Percentiles rank a stretch among this genome's conserved stretches.
phyloP scores from a whole-genome alignment of 768 basidiomycete species.

The Cystobasidium ongulense region DNA sequence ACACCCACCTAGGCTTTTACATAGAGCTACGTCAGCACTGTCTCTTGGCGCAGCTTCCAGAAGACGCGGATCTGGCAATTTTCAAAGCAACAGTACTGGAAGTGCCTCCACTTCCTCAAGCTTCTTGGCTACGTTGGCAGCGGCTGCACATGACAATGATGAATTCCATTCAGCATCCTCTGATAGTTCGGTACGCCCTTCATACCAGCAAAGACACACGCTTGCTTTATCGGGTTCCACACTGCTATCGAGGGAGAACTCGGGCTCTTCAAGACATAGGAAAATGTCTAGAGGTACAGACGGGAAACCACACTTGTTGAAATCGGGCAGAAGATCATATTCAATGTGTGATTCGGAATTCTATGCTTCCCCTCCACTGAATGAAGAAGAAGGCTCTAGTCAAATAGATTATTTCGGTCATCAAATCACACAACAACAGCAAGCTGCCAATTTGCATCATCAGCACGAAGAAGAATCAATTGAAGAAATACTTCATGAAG shows the following conservation, averaged over 20 bases:
- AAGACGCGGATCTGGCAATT: conserved; percentile 8
- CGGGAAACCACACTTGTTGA: conserved; percentile 2
- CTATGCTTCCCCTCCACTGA: conserved; percentile 26
- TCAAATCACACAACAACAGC: background rate
- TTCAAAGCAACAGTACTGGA: background rate
- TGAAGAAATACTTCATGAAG: conserved; percentile 5
- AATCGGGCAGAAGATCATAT: conserved; percentile 1
- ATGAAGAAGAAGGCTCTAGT: background rate
- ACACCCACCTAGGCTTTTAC: background rate
- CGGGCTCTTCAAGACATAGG: background rate
- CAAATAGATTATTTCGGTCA: conserved; percentile 2
- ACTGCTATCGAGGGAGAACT: background rate
- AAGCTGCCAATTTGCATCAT: background rate
- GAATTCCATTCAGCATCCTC: background rate
- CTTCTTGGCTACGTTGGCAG: background rate
- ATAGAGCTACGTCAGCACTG: conserved; percentile 10
- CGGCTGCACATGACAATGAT: background rate
- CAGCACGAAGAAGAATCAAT: background rate
- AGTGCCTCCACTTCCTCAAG: background rate
- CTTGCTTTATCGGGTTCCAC: background rate
- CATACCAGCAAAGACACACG: background rate
- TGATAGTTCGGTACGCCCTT: background rate
- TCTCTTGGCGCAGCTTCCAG: conserved; percentile 6
- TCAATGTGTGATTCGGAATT: conserved; percentile 31
- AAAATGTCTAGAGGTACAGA: conserved; percentile 27